Base-by-base conservation (phyloP, 306 rosid genomes). In the Pterocarpus macrocarpus region DNA sequence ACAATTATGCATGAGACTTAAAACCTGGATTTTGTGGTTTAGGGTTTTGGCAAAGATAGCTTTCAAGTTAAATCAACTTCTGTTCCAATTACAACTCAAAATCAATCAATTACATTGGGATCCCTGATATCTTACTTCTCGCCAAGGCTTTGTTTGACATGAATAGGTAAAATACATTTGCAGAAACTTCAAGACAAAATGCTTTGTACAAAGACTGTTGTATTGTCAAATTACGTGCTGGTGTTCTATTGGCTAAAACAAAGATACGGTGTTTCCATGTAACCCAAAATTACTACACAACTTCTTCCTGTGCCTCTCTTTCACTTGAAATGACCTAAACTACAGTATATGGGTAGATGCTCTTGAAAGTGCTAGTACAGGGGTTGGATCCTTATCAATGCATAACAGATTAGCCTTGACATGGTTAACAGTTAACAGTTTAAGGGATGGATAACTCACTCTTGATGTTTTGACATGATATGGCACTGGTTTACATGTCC, bases 391-490 rank as follows among this genome's bases (percentile, higher is more conserved):
- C 41, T 0, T 4, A 38, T 1, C 41, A 38, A 4, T 38, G 41
- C 7, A 1, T 38, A 38, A 38, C 7, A 4, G 41, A 38, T 4
- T 5, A 38, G 41, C 41, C 41, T 4, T 0, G 41, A 38, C 41
- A 4, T 38, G 41, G 41, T 38, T 38, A 38, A 3, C 39, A 4
- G 6, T 38, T 38, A 38, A 38, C 39, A 4, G 41, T 22, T 22
- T 22, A 22, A 22, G 41, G 41, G 41, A 38, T 38, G 5, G 5
- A 3, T 39, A 36, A 22, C 33, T 14, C 15, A 3, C 50, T 34
- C 61, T 5, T 50, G 4, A 71, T 35, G 64, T 65, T 72, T 72
- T 43, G 28, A n/a, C 61, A 59, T 43, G 70, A 62, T 47, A 44
- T 13, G 41, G 3, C 56, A 22, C 58, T 41, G 6, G 36, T 43